Evolutionary conservation across 495 filamentous ascomycete species (phyloP).

Genomic region (Parathielavia hyrcaniae): DNA sequence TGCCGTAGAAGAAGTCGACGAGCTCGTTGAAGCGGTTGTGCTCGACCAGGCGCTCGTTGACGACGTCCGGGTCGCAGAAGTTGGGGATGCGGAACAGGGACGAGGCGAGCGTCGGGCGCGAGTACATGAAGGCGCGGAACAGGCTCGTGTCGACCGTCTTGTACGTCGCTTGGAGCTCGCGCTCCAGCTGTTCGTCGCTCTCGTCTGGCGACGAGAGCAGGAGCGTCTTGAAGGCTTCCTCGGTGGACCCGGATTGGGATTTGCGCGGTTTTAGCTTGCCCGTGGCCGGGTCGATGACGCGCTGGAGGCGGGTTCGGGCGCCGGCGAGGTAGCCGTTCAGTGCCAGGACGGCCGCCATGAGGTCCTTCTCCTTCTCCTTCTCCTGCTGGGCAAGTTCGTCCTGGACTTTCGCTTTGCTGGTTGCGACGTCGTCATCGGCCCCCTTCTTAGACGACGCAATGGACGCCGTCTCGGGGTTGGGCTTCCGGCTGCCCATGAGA

Average conservation of each 20-base stretch:
- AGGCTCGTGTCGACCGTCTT: constrained; percentile 85
- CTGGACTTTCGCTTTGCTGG: constrained; percentile 32
- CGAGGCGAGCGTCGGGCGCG: constrained; percentile 72
- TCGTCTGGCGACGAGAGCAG: constrained; percentile 44
- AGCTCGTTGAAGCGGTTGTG: constrained; percentile 85
- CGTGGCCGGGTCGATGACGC: constrained; percentile 66
- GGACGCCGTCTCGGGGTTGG: constrained; percentile 57
- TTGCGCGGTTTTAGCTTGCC: constrained; percentile 61
- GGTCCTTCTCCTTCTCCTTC: constrained; percentile 62
- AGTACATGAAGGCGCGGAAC: constrained; percentile 90
- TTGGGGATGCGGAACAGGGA: constrained; percentile 94
- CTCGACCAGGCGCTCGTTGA: constrained; percentile 86
- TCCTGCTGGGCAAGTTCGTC: constrained; percentile 53
- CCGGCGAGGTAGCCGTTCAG: constrained; percentile 81
- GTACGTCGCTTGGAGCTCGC: constrained; percentile 66
- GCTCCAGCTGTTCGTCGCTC: constrained; percentile 57
- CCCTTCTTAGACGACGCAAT: constrained; percentile 52
- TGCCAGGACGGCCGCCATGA: constrained; percentile 71
- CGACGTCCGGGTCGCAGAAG: constrained; percentile 92
- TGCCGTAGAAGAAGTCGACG: constrained; percentile 94
- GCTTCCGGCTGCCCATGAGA: constrained; percentile 47
- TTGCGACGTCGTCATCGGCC: constrained; percentile 47
- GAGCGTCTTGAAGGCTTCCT: constrained; percentile 47
- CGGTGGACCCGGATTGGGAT: constrained; percentile 47
- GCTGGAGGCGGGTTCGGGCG: constrained; percentile 71